Conservation (phyloP, 352 stramenopile genomes). For the Globisporangium recalcitrans region DNA sequence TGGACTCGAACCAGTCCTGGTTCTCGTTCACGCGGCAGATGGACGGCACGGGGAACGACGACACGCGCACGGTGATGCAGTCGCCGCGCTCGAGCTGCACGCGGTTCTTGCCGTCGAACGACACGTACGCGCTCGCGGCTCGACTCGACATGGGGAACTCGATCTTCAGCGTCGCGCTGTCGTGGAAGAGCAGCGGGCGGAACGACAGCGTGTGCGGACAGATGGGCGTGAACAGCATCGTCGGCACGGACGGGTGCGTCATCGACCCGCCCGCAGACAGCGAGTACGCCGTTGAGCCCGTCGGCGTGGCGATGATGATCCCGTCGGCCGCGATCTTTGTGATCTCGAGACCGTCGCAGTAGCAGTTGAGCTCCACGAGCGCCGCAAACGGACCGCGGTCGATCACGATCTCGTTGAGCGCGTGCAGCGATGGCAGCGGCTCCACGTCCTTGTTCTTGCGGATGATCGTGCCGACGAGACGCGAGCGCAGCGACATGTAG, state of each 20-base stretch:
- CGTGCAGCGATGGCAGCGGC: slow-evolving; percentile 75
- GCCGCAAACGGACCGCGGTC: slow-evolving; percentile 88
- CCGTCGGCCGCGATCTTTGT: slow-evolving; percentile 95
- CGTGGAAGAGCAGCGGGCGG: slow-evolving; percentile 88
- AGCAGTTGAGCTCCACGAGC: slow-evolving; percentile 96
- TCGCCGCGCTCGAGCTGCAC: slow-evolving; percentile 85
- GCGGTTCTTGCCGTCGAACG: slow-evolving; percentile 90
- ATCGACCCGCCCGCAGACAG: slow-evolving; percentile 97
- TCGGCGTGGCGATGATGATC: slow-evolving; percentile 98
- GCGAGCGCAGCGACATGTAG: slow-evolving; percentile 77
- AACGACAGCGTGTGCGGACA: slow-evolving; percentile 97
- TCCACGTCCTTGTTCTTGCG: slow-evolving; percentile 51
- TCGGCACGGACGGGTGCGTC: slow-evolving; percentile 95
- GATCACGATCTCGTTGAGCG: slow-evolving; percentile 98
- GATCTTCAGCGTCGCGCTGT: slow-evolving; percentile 89
- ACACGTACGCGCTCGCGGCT: slow-evolving; percentile 74
- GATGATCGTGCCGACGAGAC: slow-evolving; percentile 67
- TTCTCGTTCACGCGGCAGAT: slow-evolving; percentile 88
- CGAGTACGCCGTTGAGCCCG: slow-evolving; percentile 97
- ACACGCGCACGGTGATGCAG: slow-evolving; percentile 80
- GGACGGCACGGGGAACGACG: slow-evolving; percentile 83
- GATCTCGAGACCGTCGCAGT: slow-evolving; percentile 94
- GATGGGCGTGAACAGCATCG: slow-evolving; percentile 98
- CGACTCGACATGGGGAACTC: slow-evolving; percentile 79
- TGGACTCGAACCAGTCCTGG: slow-evolving; percentile 90